Evolutionary conservation across 2,329 filamentous ascomycete genomes (phyloP).

Genomic region (Catunica adiposa): DNA sequence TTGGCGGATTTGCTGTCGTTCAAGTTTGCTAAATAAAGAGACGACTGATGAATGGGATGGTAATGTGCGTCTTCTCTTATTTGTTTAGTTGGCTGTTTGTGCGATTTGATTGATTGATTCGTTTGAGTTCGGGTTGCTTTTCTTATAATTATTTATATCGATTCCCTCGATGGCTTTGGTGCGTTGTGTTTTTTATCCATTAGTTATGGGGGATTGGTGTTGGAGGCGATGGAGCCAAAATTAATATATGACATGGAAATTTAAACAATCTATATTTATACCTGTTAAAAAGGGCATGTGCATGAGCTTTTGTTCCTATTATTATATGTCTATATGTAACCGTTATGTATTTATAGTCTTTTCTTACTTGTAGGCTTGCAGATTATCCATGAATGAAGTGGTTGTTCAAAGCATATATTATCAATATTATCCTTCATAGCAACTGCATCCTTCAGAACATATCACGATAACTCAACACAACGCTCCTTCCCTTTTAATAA

Average conservation of each 20-base stretch:
- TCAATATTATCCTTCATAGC: too few species aligned
- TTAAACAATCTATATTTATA: background rate
- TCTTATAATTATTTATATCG: background rate
- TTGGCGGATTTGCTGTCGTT: constrained; percentile 78
- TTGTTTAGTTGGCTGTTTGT: too few species aligned
- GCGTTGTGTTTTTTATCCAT: background rate
- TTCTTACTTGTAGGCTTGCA: too few species aligned
- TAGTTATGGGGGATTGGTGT: background rate
- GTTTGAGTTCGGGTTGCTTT: background rate
- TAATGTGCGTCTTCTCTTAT: too few species aligned
- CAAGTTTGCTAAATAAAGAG: constrained; percentile 50
- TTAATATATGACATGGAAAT: background rate
- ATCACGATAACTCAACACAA: too few species aligned
- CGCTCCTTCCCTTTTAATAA: too few species aligned
- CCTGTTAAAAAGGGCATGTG: background rate
- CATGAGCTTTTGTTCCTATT: background rate
- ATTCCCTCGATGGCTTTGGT: background rate
- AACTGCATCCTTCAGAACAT: too few species aligned
- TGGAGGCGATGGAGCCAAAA: background rate
- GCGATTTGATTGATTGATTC: too few species aligned
- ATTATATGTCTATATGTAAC: too few species aligned
- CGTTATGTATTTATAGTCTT: background rate
- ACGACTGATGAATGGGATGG: background rate
- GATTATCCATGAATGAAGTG: too few species aligned
- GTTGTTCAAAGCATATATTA: too few species aligned